Evolutionary conservation across 1,139 yeast species (phyloP).

Genomic region (Saccharomycopsis crataegensis): DNA sequence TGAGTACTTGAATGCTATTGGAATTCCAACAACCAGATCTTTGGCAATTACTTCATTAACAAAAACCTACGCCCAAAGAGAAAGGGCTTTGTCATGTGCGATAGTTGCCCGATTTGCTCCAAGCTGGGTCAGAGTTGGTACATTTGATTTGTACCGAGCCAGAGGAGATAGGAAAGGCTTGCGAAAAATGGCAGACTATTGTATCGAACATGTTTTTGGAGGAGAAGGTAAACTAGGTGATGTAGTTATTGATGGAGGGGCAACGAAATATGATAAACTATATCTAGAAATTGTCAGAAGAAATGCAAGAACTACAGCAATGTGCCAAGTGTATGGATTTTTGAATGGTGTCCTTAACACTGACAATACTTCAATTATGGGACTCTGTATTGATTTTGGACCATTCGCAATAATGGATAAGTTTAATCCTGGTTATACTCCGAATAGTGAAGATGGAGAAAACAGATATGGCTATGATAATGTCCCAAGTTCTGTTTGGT

Average conservation of each 20-base stretch:
- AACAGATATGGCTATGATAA: constrained; percentile 70
- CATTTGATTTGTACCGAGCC: constrained; percentile 78
- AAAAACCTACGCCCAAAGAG: constrained; percentile 66
- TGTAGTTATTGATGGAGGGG: constrained; percentile 29
- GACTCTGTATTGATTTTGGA: constrained; percentile 87
- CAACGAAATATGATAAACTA: constrained; percentile 62
- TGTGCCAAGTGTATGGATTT: constrained; percentile 89
- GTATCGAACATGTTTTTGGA: constrained; percentile 57
- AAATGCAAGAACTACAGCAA: constrained; percentile 73
- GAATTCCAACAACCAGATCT: constrained; percentile 84
- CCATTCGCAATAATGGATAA: constrained; percentile 88
- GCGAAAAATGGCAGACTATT: constrained; percentile 59
- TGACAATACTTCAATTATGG: constrained; percentile 83
- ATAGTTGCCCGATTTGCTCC: constrained; percentile 79
- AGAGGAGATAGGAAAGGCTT: constrained; percentile 63
- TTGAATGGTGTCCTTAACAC: constrained; percentile 92
- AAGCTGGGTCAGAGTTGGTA: constrained; percentile 82
- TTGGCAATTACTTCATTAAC: constrained; percentile 67
- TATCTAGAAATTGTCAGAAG: constrained; percentile 61
- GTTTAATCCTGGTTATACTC: constrained; percentile 75
- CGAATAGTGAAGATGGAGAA: constrained; percentile 80
- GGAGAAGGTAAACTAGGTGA: constrained; percentile 23
- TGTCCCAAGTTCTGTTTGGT: constrained; percentile 86
- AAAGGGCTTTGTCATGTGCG: constrained; percentile 60
- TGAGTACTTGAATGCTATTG: constrained; percentile 73